phyloP scores from a whole-genome alignment of 208 protist genomes.

The Vickermania spadyakhi region DNA sequence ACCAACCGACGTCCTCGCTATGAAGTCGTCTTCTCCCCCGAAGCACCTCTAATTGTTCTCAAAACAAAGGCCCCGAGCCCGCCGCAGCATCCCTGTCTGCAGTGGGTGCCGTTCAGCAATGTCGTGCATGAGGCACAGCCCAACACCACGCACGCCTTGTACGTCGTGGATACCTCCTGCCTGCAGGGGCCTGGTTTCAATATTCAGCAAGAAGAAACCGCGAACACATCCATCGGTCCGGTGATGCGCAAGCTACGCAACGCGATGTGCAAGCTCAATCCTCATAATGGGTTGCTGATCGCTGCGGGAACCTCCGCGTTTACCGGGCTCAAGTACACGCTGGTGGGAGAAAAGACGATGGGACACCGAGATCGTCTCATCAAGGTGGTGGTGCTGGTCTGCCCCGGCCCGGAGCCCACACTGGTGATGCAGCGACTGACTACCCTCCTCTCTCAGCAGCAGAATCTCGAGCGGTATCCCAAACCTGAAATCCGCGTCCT shows the following conservation, averaged over 20 bases:
- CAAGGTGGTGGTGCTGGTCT: slow-evolving; percentile 44
- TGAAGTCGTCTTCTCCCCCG: slow-evolving; percentile 61
- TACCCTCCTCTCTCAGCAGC: background rate
- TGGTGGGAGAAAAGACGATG: slow-evolving; percentile 61
- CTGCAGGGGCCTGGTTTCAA: slow-evolving; percentile 12
- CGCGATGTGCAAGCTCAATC: slow-evolving; percentile 52
- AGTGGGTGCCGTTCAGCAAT: slow-evolving; percentile 56
- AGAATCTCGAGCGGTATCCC: slow-evolving; percentile 20
- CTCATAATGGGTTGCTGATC: slow-evolving; percentile 56
- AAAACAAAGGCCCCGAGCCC: slow-evolving; percentile 31
- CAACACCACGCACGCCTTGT: slow-evolving; percentile 69
- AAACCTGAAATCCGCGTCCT: slow-evolving; percentile 36
- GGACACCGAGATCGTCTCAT: slow-evolving; percentile 66
- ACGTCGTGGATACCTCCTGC: slow-evolving; percentile 46
- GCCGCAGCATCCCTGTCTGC: slow-evolving; percentile 53
- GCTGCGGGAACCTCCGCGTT: slow-evolving; percentile 50
- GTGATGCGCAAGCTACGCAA: slow-evolving; percentile 58
- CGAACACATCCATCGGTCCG: slow-evolving; percentile 32
- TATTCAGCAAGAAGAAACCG: slow-evolving; percentile 37
- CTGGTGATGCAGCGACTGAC: slow-evolving; percentile 8
- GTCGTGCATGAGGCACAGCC: slow-evolving; percentile 46
- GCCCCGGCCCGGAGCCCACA: slow-evolving; percentile 17
- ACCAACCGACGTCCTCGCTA: slow-evolving; percentile 53
- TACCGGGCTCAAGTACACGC: slow-evolving; percentile 58
- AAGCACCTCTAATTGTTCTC: slow-evolving; percentile 59